Evolutionary conservation across 352 stramenopile genomes (phyloP).

Genomic region (Thraustochytrium sp.): DNA sequence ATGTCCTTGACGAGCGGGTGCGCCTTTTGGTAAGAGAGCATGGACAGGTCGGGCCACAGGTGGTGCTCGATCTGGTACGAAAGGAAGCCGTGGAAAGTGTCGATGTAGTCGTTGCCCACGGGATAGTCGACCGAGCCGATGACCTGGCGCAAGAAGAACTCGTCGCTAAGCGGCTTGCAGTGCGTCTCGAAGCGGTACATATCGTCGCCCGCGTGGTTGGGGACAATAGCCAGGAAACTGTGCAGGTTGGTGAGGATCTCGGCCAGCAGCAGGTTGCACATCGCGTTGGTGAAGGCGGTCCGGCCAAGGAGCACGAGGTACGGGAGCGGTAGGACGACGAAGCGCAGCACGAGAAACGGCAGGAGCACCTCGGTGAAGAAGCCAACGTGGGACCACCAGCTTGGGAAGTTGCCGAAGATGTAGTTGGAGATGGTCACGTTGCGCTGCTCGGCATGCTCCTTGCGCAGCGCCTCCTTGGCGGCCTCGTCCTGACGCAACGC

Average conservation of each 20-base stretch:
- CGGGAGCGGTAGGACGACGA: constrained; percentile 53
- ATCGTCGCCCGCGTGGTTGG: constrained; percentile 61
- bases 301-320: constrained; percentile 50
- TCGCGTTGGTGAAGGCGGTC: constrained; percentile 54
- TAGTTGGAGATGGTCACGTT: constrained; percentile 48
- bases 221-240: constrained; percentile 64
- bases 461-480: constrained; percentile 56
- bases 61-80: constrained; percentile 75
- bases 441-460: constrained; percentile 53
- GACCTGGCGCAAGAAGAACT: constrained; percentile 66
- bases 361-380: constrained; percentile 58
- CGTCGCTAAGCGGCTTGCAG: constrained; percentile 59
- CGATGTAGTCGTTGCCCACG: constrained; percentile 62
- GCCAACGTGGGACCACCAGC: constrained; percentile 38
- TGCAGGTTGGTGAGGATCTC: constrained; percentile 66
- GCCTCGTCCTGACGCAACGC: constrained; percentile 51
- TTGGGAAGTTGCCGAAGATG: constrained; percentile 42
- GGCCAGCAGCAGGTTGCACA: constrained; percentile 62
- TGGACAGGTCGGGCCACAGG: constrained; percentile 64
- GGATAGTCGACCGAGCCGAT: constrained; percentile 61
- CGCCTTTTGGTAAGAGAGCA: constrained; percentile 63
- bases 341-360: constrained; percentile 57
- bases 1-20: constrained; percentile 61
- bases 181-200: constrained; percentile 65
- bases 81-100: constrained; percentile 71